Evolutionary conservation across 2,329 filamentous ascomycete species (phyloP).

Genomic region (Talaromyces sp.): DNA sequence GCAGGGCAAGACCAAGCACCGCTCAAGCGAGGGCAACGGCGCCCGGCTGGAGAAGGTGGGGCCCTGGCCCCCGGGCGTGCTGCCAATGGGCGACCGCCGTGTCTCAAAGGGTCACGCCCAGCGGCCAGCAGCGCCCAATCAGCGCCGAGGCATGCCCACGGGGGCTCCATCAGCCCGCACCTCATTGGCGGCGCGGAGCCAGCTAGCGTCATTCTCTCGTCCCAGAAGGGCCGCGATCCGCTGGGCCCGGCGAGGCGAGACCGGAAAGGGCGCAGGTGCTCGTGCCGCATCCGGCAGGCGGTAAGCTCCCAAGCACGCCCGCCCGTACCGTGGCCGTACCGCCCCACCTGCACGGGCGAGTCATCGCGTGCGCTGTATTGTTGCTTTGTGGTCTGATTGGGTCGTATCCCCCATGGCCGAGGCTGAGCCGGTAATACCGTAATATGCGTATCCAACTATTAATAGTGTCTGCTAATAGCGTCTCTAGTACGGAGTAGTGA

Average conservation of each 20-base stretch:
- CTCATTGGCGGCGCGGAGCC: neutral
- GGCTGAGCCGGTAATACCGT: neutral
- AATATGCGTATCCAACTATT: neutral
- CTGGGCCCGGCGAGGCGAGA: conserved; percentile 7
- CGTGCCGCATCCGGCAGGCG: conserved; percentile 12
- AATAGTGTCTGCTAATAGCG: neutral
- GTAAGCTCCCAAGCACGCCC: neutral
- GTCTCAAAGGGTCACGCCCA: neutral
- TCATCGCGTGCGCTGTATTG: no score
- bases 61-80: neutral
- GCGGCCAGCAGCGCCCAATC: neutral
- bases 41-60: conserved; percentile 9
- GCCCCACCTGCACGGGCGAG: neutral
- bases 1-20: neutral
- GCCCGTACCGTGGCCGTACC: neutral
- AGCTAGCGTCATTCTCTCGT: neutral
- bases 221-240: conserved; percentile 1
- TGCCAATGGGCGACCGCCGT: neutral
- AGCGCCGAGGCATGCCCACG: neutral
- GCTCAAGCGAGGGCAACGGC: conserved; percentile 5
- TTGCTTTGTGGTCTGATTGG: neutral
- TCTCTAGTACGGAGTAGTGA: neutral
- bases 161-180: neutral
- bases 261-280: conserved; percentile 1
- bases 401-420: neutral